Percentiles rank a stretch among this genome's conserved stretches.
These are phyloP conservation scores for Quercus ilex DNA, from an alignment of 306 rosid species.

Conservation along the genomic window DNA sequence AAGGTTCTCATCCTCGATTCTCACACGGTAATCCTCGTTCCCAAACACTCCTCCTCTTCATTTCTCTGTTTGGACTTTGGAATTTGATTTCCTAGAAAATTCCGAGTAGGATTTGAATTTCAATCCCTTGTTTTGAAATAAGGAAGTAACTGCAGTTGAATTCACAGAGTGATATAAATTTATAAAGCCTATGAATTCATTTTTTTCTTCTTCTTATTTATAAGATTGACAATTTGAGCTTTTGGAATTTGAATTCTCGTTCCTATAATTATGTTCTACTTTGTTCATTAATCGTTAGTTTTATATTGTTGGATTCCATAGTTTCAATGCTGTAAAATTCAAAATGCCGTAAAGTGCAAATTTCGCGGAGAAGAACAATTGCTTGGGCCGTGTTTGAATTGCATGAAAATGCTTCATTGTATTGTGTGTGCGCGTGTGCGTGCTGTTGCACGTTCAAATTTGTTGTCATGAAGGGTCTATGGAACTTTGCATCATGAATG, in stretches of 20 bases:
- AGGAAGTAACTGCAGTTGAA: too few species aligned
- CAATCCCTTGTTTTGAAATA: neutral
- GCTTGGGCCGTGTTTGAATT: neutral
- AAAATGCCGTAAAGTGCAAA: too few species aligned
- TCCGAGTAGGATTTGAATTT: neutral
- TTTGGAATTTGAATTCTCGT: too few species aligned
- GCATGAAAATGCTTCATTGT: neutral
- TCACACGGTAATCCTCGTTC: slow-evolving; percentile 56
- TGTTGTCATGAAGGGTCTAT: neutral
- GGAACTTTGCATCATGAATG: neutral
- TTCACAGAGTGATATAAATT: too few species aligned
- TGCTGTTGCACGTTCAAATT: neutral
- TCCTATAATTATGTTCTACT: too few species aligned
- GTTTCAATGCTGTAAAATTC: too few species aligned
- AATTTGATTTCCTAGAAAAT: neutral
- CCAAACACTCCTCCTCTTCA: neutral
- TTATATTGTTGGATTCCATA: too few species aligned
- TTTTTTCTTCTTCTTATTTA: neutral
- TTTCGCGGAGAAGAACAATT: too few species aligned
- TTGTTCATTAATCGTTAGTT: too few species aligned
- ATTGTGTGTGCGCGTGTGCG: neutral
- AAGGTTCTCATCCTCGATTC: slow-evolving; percentile 95
- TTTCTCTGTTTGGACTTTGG: neutral
- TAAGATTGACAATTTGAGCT: too few species aligned
- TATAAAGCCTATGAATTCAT: too few species aligned